Base-by-base conservation (phyloP, 768 basidiomycete species). In the Sistotremastrum suecicum region DNA sequence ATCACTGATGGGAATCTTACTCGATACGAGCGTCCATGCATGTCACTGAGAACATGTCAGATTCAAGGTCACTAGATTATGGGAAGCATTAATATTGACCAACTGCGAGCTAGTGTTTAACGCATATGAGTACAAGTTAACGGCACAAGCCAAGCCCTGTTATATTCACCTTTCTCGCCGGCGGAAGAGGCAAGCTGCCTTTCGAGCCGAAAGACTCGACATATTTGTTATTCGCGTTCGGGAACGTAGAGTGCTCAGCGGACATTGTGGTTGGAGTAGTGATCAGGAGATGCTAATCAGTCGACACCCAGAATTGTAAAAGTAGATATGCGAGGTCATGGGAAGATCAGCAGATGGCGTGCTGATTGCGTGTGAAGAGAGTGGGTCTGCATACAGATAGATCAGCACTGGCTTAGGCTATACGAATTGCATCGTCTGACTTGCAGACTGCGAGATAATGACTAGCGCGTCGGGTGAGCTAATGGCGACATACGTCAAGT, bases 11-110 rank as follows among this genome's bases (percentile, higher is more conserved):
- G 30, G 37, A 40, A 34, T 3, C 29, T 55, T 55, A 80, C 77
- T 82, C 74, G 51, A 83, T 65, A 44, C 81, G 75, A 42, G 79
- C 78, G 57, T 83, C 81, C 80, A 83, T 85, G 63, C 79, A 82
- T 12, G 78, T 78, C 31, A 78, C 74, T 77, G 49, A 4, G 20
- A 1, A 41, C 5, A 12, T 37, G 34, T 43, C 7, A 41, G 40
- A 33, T 12, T 40, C 10, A 35, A 42, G n/a, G 4, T 30, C 30
- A 37, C 10, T 20, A 9, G 35, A 41, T 46, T 11, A 42, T 45
- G 3, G 34, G 28, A 31, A 34, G 35, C n/a, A 29, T 12, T 36
- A 40, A 42, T 41, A 53, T 60, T 47, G 41, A 69, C 65, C 58
- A 46, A 68, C 63, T 29, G 60, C 61, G 20, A 65, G 60, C 47